Conservation (phyloP, 306 rosid species). For the Trifolium pratense region DNA sequence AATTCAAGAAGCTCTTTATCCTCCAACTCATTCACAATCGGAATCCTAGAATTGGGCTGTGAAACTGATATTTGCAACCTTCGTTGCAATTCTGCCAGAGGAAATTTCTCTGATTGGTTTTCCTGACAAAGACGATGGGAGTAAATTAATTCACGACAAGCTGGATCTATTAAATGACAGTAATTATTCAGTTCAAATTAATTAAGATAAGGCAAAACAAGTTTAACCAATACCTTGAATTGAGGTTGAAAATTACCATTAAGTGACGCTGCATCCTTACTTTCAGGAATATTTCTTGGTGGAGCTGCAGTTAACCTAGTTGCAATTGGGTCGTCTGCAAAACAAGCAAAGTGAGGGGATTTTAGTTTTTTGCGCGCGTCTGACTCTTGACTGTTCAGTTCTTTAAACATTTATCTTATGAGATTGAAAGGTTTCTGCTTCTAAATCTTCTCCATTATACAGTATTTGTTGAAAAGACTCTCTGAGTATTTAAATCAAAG, state of each 20-base stretch:
- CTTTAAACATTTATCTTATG: slow-evolving; percentile 25
- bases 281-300: slow-evolving; percentile 62
- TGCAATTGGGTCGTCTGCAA: slow-evolving; percentile 82
- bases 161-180: slow-evolving; percentile 23
- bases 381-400: slow-evolving; percentile 30
- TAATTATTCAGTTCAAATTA: slow-evolving; percentile 23
- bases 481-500: slow-evolving; percentile 23
- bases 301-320: slow-evolving; percentile 67
- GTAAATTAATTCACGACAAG: slow-evolving; percentile 27
- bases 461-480: neutral
- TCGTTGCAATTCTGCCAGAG: slow-evolving; percentile 67
- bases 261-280: slow-evolving; percentile 51
- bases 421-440: slow-evolving; percentile 33
- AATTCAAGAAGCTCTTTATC: slow-evolving; percentile 79
- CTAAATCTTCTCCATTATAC: slow-evolving; percentile 12
- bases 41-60: slow-evolving; percentile 57
- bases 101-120: slow-evolving; percentile 58
- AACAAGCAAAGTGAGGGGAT: slow-evolving; percentile 40
- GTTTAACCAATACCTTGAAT: slow-evolving; percentile 56
- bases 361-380: slow-evolving; percentile 29
- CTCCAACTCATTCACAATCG: slow-evolving; percentile 66
- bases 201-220: slow-evolving; percentile 30
- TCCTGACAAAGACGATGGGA: slow-evolving; percentile 53
- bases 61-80: slow-evolving; percentile 72
- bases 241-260: slow-evolving; percentile 57